Evolutionary conservation across 1,284 basidiomycete species (phyloP), one percentile per base, ranked within the genome.

Genomic region (Austroboletus novae-zelandiae): DNA sequence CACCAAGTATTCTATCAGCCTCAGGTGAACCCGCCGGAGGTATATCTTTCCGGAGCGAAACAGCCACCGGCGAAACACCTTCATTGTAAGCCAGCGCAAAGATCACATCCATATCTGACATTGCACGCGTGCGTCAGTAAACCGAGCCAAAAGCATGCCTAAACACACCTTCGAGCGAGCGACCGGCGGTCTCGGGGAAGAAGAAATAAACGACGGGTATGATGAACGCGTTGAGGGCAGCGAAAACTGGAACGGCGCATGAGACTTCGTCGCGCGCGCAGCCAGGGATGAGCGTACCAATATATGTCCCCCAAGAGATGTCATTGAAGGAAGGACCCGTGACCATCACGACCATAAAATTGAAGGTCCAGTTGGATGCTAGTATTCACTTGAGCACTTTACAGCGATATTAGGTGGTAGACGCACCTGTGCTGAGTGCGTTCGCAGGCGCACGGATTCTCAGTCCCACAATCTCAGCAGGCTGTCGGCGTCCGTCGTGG

Each of bases 141-240:
- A 34, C 10, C 34, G 17, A 8, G 11, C 17, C 2, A 23, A 32
- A 5, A 2, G 17, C 10, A 3, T 14, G 18, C 18, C 8, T 42
- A 35, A 20, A 48, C 61, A 6, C 54, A 77, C 79, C 81, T 71
- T 84, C 81, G 15, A 84, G 64, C 0, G 80, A 82, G 31, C 80
- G 75, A 17, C 80, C 78, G n/a, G 79, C 76, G 4, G 82, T 85
- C 67, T 85, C 83, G n/a, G 82, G 83, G 70, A 84, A 84, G 71
- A 80, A 84, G 52, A 82, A 64, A 60, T 83, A 86, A 4, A 84
- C 77, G 11, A 77, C 57, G 11, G 82, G 83, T 39, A 84, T 69
- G 54, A 86, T 79, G 51, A 81, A 71, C 1, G 80, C 80, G 55
- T 85, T 86, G 45, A 84, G 60, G 0, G 72, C 70, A 0, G 81